Evolutionary conservation across 805 yeast species (phyloP).

Genomic region (Candida gorgasii): DNA sequence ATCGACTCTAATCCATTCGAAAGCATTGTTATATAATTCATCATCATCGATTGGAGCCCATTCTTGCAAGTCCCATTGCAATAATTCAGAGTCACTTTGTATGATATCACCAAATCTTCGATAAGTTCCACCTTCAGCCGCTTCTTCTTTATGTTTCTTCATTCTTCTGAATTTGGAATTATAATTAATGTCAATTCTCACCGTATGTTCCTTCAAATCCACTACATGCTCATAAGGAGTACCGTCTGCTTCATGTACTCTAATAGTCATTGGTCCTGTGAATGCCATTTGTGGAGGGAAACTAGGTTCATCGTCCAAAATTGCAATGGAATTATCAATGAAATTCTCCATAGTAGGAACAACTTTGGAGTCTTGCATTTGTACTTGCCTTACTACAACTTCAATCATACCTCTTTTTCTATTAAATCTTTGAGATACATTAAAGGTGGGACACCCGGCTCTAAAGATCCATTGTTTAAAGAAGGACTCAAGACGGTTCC

Average conservation of each 20-base stretch:
- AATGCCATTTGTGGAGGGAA: slow-evolving; percentile 54
- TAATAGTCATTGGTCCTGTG: slow-evolving; percentile 93
- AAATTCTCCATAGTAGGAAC: slow-evolving; percentile 44
- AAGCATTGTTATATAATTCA: slow-evolving; percentile 73
- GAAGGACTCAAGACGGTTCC: slow-evolving; percentile 76
- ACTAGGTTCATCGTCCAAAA: slow-evolving; percentile 43
- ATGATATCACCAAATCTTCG: slow-evolving; percentile 73
- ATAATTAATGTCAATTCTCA: slow-evolving; percentile 90
- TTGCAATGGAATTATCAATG: slow-evolving; percentile 44
- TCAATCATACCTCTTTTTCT: slow-evolving; percentile 92
- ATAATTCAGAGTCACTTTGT: slow-evolving; percentile 56
- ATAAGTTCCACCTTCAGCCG: slow-evolving; percentile 38
- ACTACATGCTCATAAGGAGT: slow-evolving; percentile 98
- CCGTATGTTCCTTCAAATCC: slow-evolving; percentile 78
- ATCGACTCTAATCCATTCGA: slow-evolving; percentile 97
- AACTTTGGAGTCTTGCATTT: slow-evolving; percentile 55
- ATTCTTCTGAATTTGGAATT: slow-evolving; percentile 88
- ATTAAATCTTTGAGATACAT: slow-evolving; percentile 89
- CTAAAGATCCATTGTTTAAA: slow-evolving; percentile 94
- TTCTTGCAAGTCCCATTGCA: slow-evolving; percentile 72
- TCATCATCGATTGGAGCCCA: slow-evolving; percentile 72
- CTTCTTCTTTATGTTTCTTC: slow-evolving; percentile 57
- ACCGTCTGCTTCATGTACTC: slow-evolving; percentile 98
- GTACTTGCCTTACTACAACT: slow-evolving; percentile 91
- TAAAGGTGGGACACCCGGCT: slow-evolving; percentile 83